phyloP scores from a whole-genome alignment of 1,139 yeast species.

The Suhomyces terraborum region DNA sequence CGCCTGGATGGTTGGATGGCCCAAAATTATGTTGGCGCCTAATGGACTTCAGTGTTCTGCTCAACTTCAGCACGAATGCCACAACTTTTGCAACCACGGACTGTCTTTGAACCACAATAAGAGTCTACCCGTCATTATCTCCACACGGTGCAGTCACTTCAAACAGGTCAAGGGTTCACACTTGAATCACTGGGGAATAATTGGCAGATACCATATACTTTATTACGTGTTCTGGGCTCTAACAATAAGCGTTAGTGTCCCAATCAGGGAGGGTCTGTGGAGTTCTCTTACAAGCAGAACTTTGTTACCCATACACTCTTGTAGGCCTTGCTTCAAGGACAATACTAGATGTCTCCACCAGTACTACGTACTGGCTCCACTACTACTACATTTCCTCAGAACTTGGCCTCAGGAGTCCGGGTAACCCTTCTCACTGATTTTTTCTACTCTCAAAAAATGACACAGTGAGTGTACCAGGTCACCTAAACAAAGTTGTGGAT shows the following conservation, averaged over 20 bases:
- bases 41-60: too few species aligned
- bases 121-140: too few species aligned
- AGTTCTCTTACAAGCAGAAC: conserved; percentile 4
- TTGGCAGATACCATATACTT: not conserved
- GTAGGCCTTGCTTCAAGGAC: conserved; percentile 5
- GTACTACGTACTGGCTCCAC: not conserved
- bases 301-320: conserved; percentile 1
- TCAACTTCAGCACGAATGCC: too few species aligned
- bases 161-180: too few species aligned
- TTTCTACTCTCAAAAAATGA: conserved; percentile 1
- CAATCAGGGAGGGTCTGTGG: not conserved
- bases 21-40: too few species aligned
- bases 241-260: not conserved
- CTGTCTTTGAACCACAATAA: too few species aligned
- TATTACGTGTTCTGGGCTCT: not conserved
- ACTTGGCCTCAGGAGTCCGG: conserved; percentile 2
- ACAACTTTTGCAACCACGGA: too few species aligned
- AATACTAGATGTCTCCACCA: not conserved
- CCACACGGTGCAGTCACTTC: too few species aligned
- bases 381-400: not conserved
- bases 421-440: conserved; percentile 2
- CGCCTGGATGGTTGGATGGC: too few species aligned
- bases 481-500: not conserved
- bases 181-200: too few species aligned
- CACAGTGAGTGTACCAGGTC: conserved; percentile 1